Evolutionary conservation across 2,329 filamentous ascomycete species (phyloP).

Genomic region (Pochonia chlamydosporia): DNA sequence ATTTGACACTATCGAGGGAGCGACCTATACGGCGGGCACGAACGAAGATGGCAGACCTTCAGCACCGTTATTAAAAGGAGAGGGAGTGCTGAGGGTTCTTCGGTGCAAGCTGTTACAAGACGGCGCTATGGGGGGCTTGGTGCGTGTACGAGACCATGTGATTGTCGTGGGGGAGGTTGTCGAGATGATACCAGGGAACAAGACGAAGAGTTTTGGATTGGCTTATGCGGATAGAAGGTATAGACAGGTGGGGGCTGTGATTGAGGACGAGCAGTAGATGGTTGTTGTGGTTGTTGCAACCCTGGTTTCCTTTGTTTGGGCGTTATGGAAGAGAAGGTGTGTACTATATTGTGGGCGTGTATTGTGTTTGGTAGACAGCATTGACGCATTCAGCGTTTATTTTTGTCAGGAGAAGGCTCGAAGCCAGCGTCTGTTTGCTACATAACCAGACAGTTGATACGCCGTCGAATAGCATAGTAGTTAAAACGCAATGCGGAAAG

Average conservation of each 20-base stretch:
- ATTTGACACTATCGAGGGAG: conserved; percentile 21
- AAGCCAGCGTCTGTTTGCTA: too few species aligned
- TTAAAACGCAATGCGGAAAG: too few species aligned
- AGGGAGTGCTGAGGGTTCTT: conserved; percentile 48
- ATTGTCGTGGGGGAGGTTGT: conserved; percentile 47
- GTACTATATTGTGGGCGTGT: too few species aligned
- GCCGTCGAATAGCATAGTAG: too few species aligned
- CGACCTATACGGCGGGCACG: conserved; percentile 9
- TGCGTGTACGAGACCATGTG: conserved; percentile 46
- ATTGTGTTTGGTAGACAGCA: too few species aligned
- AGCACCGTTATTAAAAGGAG: conserved; percentile 39
- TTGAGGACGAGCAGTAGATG: conserved; percentile 13
- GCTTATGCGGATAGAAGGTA: conserved; percentile 45
- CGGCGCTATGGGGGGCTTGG: conserved; percentile 31
- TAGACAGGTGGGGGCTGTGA: conserved; percentile 33
- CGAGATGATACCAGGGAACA: conserved; percentile 32
- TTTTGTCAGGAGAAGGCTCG: too few species aligned
- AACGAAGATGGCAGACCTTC: conserved; percentile 20
- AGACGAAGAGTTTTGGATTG: conserved; percentile 35
- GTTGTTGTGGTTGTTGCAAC: too few species aligned
- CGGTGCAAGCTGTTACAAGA: conserved; percentile 36
- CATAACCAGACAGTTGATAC: too few species aligned
- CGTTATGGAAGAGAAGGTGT: too few species aligned
- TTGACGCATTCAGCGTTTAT: too few species aligned
- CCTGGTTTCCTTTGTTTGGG: too few species aligned